Evolutionary conservation across 495 filamentous ascomycete species (phyloP).

Genomic region (Letharia lupina): DNA sequence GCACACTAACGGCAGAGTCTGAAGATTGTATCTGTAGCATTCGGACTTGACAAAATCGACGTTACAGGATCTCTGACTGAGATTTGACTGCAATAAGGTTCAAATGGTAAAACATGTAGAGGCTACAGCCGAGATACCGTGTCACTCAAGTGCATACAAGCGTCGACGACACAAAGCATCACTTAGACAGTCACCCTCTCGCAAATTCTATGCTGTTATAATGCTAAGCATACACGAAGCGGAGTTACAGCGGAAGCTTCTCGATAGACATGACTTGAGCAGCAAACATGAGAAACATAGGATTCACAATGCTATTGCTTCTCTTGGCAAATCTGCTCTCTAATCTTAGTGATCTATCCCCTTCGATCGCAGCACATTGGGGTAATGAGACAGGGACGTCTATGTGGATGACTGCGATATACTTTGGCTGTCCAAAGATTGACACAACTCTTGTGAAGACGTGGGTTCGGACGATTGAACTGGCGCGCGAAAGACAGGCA

Average conservation of each 20-base stretch:
- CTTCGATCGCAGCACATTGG: neutral
- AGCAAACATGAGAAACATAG: neutral
- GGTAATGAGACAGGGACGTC: neutral
- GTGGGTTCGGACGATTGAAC: neutral
- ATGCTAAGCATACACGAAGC: conserved; percentile 2
- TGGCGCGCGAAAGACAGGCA: neutral
- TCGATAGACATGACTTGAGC: neutral
- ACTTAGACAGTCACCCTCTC: neutral
- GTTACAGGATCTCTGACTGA: too few relatives aligned
- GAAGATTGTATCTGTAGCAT: too few relatives aligned
- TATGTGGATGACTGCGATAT: neutral
- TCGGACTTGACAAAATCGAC: too few relatives aligned
- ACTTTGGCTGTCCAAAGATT: neutral
- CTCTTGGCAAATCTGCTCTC: neutral
- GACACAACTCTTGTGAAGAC: neutral
- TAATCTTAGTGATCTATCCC: neutral
- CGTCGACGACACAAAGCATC: neutral
- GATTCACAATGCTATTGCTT: neutral
- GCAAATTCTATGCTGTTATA: neutral
- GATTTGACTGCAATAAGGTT: too few relatives aligned
- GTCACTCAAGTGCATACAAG: neutral
- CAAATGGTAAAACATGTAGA: too few relatives aligned
- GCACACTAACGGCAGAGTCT: too few relatives aligned
- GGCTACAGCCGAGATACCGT: neutral
- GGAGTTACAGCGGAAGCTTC: neutral